A percentile compares a stretch with the other conserved stretches of the same genome.
Conservation (phyloP, 768 basidiomycete species). For the Trametes elegans region DNA sequence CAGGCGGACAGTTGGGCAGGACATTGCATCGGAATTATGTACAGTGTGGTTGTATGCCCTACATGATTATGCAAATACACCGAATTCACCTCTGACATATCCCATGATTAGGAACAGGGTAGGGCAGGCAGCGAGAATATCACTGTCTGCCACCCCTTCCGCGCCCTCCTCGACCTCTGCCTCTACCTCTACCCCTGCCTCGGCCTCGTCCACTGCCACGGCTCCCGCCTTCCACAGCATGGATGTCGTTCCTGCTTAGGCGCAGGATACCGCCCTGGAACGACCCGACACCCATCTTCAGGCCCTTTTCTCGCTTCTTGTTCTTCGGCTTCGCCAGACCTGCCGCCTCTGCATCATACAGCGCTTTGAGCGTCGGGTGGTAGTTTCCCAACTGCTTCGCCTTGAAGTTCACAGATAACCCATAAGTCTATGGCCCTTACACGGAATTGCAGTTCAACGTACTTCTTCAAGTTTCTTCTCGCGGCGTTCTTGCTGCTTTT, state of each 20-base stretch:
- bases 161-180: conserved; percentile 21
- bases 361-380: conserved; percentile 71
- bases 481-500: conserved; percentile 58
- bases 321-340: conserved; percentile 27
- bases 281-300: conserved; percentile 77
- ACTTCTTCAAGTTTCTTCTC: conserved; percentile 69
- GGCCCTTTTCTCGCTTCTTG: conserved; percentile 56
- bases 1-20: not conserved
- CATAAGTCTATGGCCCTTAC: no score
- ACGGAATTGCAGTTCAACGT: no score
- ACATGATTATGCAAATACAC: not conserved
- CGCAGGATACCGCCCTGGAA: conserved; percentile 69
- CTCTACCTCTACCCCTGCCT: conserved; percentile 22
- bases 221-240: conserved; percentile 30
- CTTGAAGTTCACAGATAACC: no score
- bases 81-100: not conserved
- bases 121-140: not conserved
- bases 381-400: conserved; percentile 85
- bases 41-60: not conserved
- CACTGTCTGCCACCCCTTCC: conserved; percentile 24
- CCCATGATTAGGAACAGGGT: not conserved
- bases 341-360: conserved; percentile 46
- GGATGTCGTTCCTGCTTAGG: conserved; percentile 62
- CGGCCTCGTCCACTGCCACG: not conserved
- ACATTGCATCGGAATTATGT: not conserved